Evolutionary conservation across 768 basidiomycete species (phyloP), one percentile per base, ranked within the genome.

Genomic region (Kwoniella botswanensis): DNA sequence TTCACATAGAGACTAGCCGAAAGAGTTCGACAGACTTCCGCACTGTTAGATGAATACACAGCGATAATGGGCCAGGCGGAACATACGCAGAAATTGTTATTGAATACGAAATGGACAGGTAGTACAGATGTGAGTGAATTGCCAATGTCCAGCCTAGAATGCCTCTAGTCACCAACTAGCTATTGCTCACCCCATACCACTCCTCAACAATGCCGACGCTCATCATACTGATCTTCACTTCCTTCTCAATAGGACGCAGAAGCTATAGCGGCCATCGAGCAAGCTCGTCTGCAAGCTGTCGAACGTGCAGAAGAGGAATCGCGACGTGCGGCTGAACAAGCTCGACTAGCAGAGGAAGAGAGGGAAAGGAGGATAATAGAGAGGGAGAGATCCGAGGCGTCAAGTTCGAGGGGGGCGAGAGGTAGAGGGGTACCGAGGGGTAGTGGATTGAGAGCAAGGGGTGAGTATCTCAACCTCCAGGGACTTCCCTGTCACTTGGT

Each of bases 11-110:
- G 73, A 73, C 70, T 75, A 46, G 83, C 74, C 1, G 43, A 46
- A 72, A 73, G 72, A 21, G 80, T 82, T 1, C 63, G 65, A 18
- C 76, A 83, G 53, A 84, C 84, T 1, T 82, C 82, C 15, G 70
- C 71, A 0, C 71, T 85, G 21, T 66, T 85, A 12, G 84, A 85
- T 65, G 72, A 81, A 60, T 85, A 85, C 70, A 77, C 80, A 4
- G 72, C 80, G 0, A 71, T 85, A 17, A 67, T 83, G 54, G 78
- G 80, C 35, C 85, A 85, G 61, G 75, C 84, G 22, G 84, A 85
- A 68, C 83, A 84, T 71, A 84, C 83, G 0, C 81, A 84, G 73
- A 61, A 76, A 42, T 68, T 85, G 21, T 59, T 85, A 12, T 68
- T 82, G 13, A 83, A 85, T 64, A 73, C 78, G 1, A 67, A 76